phyloP scores from a whole-genome alignment of 73 alveolate genomes.

The Vitrella brassicaformis region DNA sequence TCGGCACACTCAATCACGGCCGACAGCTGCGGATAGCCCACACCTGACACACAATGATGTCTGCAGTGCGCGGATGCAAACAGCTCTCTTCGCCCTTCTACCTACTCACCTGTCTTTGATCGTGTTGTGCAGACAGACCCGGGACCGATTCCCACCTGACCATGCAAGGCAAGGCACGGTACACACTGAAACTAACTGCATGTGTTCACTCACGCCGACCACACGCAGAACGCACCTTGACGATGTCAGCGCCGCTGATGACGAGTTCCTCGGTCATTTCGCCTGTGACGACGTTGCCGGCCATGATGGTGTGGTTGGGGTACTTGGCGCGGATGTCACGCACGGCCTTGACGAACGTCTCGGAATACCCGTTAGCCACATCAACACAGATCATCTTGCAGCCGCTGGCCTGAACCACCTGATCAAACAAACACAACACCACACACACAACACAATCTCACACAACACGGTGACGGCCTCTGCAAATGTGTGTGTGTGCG shows the following conservation, averaged over 20 bases:
- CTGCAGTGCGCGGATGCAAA: too few species aligned
- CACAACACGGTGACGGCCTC: too few species aligned
- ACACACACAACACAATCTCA: too few species aligned
- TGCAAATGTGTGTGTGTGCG: too few species aligned
- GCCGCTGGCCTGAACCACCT: too few species aligned
- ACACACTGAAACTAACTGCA: too few species aligned
- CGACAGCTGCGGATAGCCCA: constrained; percentile 52
- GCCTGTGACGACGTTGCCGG: constrained; percentile 54
- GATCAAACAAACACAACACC: too few species aligned
- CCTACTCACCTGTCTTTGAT: background rate
- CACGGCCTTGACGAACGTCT: constrained; percentile 39
- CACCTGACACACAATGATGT: too few species aligned
- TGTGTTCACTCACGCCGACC: too few species aligned
- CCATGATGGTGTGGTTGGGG: constrained; percentile 40
- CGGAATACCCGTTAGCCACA: constrained; percentile 54
- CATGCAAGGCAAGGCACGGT: too few species aligned
- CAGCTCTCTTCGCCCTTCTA: too few species aligned
- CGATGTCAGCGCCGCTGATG: constrained; percentile 48
- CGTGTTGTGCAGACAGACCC: constrained; percentile 59
- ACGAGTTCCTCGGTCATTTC: constrained; percentile 49
- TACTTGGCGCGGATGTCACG: constrained; percentile 26
- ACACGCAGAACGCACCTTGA: constrained; percentile 16
- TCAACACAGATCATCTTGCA: constrained; percentile 47
- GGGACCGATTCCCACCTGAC: constrained; percentile 56
- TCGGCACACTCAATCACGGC: constrained; percentile 49